phyloP scores from a whole-genome alignment of 345 rosid species.

The Moricandia arvensis region DNA sequence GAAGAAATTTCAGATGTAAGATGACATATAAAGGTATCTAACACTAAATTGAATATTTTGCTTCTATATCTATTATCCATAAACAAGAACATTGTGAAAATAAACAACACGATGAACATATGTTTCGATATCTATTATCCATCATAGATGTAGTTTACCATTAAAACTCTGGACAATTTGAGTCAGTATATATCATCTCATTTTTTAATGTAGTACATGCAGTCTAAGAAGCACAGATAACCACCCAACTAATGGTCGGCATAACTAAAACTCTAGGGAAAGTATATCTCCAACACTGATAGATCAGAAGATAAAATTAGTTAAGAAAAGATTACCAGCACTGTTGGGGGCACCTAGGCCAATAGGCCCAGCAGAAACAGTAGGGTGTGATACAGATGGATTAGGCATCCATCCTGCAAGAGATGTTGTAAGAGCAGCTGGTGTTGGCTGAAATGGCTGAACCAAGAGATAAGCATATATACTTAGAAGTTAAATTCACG shows the following conservation, averaged over 20 bases:
- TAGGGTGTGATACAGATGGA: slow-evolving; percentile 46
- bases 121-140: background rate
- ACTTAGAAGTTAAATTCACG: slow-evolving; percentile 2
- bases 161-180: background rate
- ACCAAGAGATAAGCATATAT: slow-evolving; percentile 4
- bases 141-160: background rate
- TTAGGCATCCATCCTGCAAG: slow-evolving; percentile 59
- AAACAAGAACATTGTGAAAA: too few species aligned
- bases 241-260: background rate
- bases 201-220: slow-evolving; percentile 3
- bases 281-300: background rate
- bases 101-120: too few species aligned
- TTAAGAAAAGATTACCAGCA: slow-evolving; percentile 37
- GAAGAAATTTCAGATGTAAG: background rate
- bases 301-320: background rate
- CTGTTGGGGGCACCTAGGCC: slow-evolving; percentile 42
- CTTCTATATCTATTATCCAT: background rate
- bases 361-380: slow-evolving; percentile 47
- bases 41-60: background rate
- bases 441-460: slow-evolving; percentile 54
- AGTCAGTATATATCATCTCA: background rate
- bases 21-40: background rate
- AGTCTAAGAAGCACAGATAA: background rate
- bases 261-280: background rate
- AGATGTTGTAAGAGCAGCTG: slow-evolving; percentile 48